A percentile compares a stretch with the other conserved stretches of the same genome.
These are phyloP conservation scores for Rhamnella rubrinervis DNA, from an alignment of 331 rosid genomes.

Conservation along the genomic window DNA sequence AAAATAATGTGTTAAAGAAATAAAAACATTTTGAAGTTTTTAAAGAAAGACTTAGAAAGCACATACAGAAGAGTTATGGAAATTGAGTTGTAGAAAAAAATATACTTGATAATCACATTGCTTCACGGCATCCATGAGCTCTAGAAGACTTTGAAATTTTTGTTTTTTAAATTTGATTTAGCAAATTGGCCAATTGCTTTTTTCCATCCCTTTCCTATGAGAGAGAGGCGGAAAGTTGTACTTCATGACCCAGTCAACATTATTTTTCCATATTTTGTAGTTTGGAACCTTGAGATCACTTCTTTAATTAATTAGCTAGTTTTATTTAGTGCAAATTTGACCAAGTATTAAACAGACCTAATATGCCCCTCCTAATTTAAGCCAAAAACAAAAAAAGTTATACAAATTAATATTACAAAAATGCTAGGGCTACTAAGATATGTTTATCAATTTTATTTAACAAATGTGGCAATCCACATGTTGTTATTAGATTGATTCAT, in stretches of 20 bases:
- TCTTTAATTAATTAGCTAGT: too few species aligned
- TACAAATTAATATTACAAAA: too few species aligned
- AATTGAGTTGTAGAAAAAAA: constrained; percentile 10
- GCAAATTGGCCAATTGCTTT: constrained; percentile 30
- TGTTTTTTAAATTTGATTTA: constrained; percentile 28
- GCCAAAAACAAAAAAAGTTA: too few species aligned
- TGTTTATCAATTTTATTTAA: too few species aligned
- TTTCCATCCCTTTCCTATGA: constrained; percentile 21
- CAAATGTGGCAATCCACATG: too few species aligned
- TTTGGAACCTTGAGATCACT: constrained; percentile 9
- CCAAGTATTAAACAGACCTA: too few species aligned
- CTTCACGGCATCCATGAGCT: constrained; percentile 35
- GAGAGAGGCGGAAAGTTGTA: constrained; percentile 33
- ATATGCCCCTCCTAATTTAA: too few species aligned
- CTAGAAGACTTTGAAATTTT: constrained; percentile 25
- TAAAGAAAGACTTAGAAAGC: constrained; percentile 6
- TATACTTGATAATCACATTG: constrained; percentile 27
- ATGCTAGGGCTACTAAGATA: too few species aligned
- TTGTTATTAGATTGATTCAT: too few species aligned
- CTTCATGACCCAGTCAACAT: constrained; percentile 15
- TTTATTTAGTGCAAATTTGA: too few species aligned
- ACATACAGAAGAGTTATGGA: neutral
- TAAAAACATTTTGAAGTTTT: neutral
- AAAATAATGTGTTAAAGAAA: neutral
- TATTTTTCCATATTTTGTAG: too few species aligned